Evolutionary conservation across 75 land plant genomes (phyloP), one percentile per base, ranked within the genome.

Genomic region (Pinus taeda): DNA sequence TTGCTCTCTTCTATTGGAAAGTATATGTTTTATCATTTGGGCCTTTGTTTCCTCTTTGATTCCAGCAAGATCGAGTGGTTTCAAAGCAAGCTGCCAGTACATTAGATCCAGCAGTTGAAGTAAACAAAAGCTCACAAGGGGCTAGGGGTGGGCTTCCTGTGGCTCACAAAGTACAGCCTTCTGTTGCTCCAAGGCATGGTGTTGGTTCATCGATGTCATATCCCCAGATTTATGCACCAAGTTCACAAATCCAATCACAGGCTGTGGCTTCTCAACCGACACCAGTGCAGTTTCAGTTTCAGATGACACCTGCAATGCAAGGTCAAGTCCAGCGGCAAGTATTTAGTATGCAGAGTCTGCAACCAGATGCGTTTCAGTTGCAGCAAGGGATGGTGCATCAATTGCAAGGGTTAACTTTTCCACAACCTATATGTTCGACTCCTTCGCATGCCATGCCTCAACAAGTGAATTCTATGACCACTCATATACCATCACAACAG

Each of bases 321-420:
- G 55, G 55, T 14, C 89, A 76, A 64, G 85, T 80, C 63, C 93
- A 87, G 57, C 88, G 85, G 66, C 91, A 82, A 14, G 57, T 88
- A 59, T 91, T 79, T 76, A 66, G 86, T 64, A 89, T 82, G 12
- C 82, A 79, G 6, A 77, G 83, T 53, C 79, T 88, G 29, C 89
- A 84, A 8, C 76, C 86, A 22, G 93, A 88, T 74, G 76, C 77
- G 4, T 58, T 90, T 79, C 94, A 80, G 57, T 84, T 81, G 67
- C 55, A 0, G 12, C 96, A 84, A 79, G 87, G 82, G 3, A 79
- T 92, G 53, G 75, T 89, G 53, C 95, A 89, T 70, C 91, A 91
- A 79, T 9, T 49, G 55, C 55, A 49, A 49, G 77, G 75, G 6
- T 21, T 93, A 77, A 70, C 81, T 22, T 93, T 76, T 81, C 73